Evolutionary conservation across 1,284 basidiomycete genomes (phyloP).

Genomic region (Cryptococcus jaspeensis): DNA sequence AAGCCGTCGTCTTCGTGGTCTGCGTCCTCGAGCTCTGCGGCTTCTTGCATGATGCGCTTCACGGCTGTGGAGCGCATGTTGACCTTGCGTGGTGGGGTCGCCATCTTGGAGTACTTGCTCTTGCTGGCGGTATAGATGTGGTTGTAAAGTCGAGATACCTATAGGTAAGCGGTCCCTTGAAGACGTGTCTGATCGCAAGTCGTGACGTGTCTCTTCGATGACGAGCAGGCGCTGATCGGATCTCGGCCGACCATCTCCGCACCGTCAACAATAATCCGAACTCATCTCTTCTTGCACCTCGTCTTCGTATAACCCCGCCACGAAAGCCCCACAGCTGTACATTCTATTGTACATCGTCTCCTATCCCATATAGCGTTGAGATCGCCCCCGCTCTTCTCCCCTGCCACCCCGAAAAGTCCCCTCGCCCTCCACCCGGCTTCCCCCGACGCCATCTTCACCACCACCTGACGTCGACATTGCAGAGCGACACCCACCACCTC

Average conservation of each 20-base stretch:
- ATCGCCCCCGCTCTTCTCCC: too few species aligned
- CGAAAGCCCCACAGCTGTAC: too few species aligned
- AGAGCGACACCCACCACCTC: slow-evolving; percentile 4
- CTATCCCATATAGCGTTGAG: too few species aligned
- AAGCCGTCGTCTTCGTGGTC: slow-evolving; percentile 43
- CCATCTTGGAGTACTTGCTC: neutral
- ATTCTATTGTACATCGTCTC: neutral
- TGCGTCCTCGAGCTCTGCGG: slow-evolving; percentile 70
- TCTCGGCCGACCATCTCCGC: slow-evolving; percentile 2
- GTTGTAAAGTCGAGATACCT: too few species aligned
- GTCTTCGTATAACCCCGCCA: too few species aligned
- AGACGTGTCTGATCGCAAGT: neutral
- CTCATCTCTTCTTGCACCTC: too few species aligned
- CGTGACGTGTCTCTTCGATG: neutral
- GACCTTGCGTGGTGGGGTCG: slow-evolving; percentile 24
- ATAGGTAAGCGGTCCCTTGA: neutral
- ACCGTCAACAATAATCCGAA: neutral
- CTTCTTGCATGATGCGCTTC: slow-evolving; percentile 96
- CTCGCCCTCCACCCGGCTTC: neutral
- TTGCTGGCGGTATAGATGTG: neutral
- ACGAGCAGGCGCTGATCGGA: neutral
- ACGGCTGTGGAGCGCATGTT: slow-evolving; percentile 63
- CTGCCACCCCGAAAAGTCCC: neutral
- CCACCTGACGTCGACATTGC: slow-evolving; percentile 2
- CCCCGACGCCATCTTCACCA: neutral